Percentiles rank a stretch among this genome's conserved stretches.
Conservation (phyloP, 2,329 filamentous ascomycete genomes). For the Beauveria varroae region DNA sequence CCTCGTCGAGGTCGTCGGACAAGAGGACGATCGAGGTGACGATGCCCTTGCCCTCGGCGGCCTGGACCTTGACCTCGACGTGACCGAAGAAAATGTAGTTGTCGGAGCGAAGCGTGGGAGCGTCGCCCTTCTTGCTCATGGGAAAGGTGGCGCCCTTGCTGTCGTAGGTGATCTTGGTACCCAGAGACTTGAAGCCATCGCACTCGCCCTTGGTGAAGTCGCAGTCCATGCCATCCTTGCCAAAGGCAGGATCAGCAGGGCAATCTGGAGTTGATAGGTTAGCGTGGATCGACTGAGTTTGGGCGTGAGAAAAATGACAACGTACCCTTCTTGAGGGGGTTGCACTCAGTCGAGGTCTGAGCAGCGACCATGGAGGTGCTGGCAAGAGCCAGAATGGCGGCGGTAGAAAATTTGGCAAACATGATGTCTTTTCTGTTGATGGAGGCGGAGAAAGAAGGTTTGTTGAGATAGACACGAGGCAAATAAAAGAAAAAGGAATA, state of each 20-base stretch:
- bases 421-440: slow-evolving; percentile 16
- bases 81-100: slow-evolving; percentile 98
- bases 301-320: neutral
- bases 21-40: slow-evolving; percentile 86
- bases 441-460: slow-evolving; percentile 1
- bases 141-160: slow-evolving; percentile 46
- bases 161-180: slow-evolving; percentile 42
- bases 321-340: slow-evolving; percentile 45
- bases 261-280: slow-evolving; percentile 42
- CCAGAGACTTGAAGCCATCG: slow-evolving; percentile 41
- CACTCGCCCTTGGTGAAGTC: slow-evolving; percentile 73
- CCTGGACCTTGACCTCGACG: slow-evolving; percentile 71
- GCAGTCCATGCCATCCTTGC: slow-evolving; percentile 45
- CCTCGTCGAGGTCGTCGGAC: slow-evolving; percentile 83
- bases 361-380: slow-evolving; percentile 42
- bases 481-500: neutral
- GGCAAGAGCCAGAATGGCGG: slow-evolving; percentile 41
- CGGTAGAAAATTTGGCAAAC: slow-evolving; percentile 39
- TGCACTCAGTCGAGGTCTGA: slow-evolving; percentile 50
- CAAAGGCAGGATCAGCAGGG: slow-evolving; percentile 69
- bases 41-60: slow-evolving; percentile 73
- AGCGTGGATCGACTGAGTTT: slow-evolving; percentile 11
- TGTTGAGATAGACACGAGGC: slow-evolving; percentile 1
- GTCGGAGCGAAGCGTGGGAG: slow-evolving; percentile 64
- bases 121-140: slow-evolving; percentile 60